A percentile compares a stretch with the other conserved stretches of the same genome.
phyloP scores from a whole-genome alignment of 192 early-diverging fungal species.

The Phycomyces nitens region DNA sequence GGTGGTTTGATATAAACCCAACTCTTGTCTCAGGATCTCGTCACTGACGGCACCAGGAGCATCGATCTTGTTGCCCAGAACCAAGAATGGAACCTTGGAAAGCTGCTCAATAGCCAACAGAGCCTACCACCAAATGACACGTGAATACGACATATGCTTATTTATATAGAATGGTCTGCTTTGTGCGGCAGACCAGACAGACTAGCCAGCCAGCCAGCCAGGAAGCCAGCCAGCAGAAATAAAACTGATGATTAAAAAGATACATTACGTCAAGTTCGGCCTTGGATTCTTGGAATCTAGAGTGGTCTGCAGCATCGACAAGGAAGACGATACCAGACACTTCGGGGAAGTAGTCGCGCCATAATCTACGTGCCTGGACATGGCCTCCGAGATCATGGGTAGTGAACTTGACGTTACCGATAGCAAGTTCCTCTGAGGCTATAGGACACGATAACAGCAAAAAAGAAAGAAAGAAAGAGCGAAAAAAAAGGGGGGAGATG shows the following conservation, averaged over 20 bases:
- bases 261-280: constrained; percentile 84
- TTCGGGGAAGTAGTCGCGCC: constrained; percentile 99
- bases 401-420: constrained; percentile 95
- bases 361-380: constrained; percentile 92
- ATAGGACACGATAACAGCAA: constrained; percentile 5
- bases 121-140: constrained; percentile 45
- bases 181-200: too few species aligned
- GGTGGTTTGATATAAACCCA: constrained; percentile 96
- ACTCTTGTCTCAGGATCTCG: constrained; percentile 78
- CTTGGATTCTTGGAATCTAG: constrained; percentile 86
- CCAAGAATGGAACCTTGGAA: constrained; percentile 86
- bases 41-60: constrained; percentile 89
- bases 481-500: not conserved
- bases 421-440: constrained; percentile 95
- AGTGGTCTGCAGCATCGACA: constrained; percentile 86
- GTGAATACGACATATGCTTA: too few species aligned
- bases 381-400: constrained; percentile 99
- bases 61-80: constrained; percentile 99
- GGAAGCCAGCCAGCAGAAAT: too few species aligned
- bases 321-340: constrained; percentile 98
- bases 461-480: constrained; percentile 2
- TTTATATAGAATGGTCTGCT: too few species aligned
- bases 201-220: too few species aligned
- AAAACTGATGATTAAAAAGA: too few species aligned
- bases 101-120: constrained; percentile 94